phyloP scores from a whole-genome alignment of 495 filamentous ascomycete genomes.

The Letharia lupina region DNA sequence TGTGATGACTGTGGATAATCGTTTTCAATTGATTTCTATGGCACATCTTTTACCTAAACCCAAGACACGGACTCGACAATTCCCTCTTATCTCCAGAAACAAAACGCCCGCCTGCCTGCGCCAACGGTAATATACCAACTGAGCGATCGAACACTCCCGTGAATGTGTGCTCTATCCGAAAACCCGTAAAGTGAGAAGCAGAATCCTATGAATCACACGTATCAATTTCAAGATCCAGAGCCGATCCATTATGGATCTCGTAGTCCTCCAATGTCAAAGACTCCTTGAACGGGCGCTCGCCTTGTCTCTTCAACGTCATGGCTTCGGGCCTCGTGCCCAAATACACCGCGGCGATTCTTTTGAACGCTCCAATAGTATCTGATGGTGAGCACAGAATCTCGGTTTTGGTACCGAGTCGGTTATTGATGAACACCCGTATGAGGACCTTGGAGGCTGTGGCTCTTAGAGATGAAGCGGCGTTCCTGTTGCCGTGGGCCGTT shows the following conservation, averaged over 20 bases:
- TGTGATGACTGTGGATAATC: too few relatives aligned
- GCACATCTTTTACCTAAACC: too few relatives aligned
- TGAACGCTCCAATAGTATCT: conserved; percentile 71
- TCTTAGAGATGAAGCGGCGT: background rate
- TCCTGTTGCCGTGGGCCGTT: background rate
- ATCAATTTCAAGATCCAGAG: conserved; percentile 57
- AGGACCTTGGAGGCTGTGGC: background rate
- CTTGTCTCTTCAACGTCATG: conserved; percentile 80
- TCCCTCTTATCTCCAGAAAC: too few relatives aligned
- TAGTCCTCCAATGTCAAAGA: conserved; percentile 76
- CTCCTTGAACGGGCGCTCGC: conserved; percentile 82
- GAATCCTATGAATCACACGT: conserved; percentile 7
- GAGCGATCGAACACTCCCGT: too few relatives aligned
- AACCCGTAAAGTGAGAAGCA: too few relatives aligned
- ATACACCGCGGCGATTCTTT: conserved; percentile 72
- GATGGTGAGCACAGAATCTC: conserved; percentile 72
- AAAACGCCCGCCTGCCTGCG: too few relatives aligned
- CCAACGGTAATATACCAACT: too few relatives aligned
- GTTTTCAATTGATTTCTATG: too few relatives aligned
- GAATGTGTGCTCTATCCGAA: too few relatives aligned
- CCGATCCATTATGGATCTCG: conserved; percentile 73
- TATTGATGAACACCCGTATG: conserved; percentile 62
- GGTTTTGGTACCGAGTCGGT: conserved; percentile 77
- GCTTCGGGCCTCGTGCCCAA: conserved; percentile 77
- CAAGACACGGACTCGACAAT: too few relatives aligned